phyloP scores from a whole-genome alignment of 495 filamentous ascomycete genomes.

The Neurospora intermedia region DNA sequence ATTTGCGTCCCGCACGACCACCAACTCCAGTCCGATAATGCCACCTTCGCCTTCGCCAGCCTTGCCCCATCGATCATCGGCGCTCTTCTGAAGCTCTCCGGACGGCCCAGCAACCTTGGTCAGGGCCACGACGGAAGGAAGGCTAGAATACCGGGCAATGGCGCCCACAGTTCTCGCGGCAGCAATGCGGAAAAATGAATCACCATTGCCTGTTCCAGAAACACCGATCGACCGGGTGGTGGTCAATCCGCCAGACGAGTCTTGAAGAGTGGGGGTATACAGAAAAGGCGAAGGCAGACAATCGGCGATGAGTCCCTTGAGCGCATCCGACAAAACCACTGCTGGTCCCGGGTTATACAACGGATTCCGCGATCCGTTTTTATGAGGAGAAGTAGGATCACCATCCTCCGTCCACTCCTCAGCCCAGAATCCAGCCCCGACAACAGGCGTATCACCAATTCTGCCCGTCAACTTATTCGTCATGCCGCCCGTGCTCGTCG shows the following conservation, averaged over 20 bases:
- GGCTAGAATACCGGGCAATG: slow-evolving; percentile 50
- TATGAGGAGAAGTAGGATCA: slow-evolving; percentile 6
- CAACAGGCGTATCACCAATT: slow-evolving; percentile 78
- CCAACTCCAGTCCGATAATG: slow-evolving; percentile 74
- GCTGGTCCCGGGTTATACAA: slow-evolving; percentile 17
- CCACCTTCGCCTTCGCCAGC: slow-evolving; percentile 78
- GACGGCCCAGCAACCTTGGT: slow-evolving; percentile 53
- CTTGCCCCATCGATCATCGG: slow-evolving; percentile 62
- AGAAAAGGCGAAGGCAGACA: slow-evolving; percentile 37
- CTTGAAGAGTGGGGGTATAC: slow-evolving; percentile 20
- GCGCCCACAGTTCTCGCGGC: slow-evolving; percentile 63
- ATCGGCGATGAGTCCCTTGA: slow-evolving; percentile 37
- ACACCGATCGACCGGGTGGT: slow-evolving; percentile 53
- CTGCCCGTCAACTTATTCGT: slow-evolving; percentile 82
- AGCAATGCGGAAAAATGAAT: slow-evolving; percentile 70
- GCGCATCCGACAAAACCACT: slow-evolving; percentile 27
- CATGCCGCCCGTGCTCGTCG: slow-evolving; percentile 79
- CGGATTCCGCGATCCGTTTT: not conserved
- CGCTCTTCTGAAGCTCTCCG: slow-evolving; percentile 68
- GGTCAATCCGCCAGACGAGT: not conserved
- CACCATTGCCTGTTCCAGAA: slow-evolving; percentile 83
- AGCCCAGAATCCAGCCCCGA: slow-evolving; percentile 85
- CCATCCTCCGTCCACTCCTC: slow-evolving; percentile 57
- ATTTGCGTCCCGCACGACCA: slow-evolving; percentile 30
- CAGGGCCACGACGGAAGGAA: slow-evolving; percentile 40